A percentile compares a stretch with the other conserved stretches of the same genome.
phyloP scores from a whole-genome alignment of 768 basidiomycete genomes.

The Strobilomyces dryophilus region DNA sequence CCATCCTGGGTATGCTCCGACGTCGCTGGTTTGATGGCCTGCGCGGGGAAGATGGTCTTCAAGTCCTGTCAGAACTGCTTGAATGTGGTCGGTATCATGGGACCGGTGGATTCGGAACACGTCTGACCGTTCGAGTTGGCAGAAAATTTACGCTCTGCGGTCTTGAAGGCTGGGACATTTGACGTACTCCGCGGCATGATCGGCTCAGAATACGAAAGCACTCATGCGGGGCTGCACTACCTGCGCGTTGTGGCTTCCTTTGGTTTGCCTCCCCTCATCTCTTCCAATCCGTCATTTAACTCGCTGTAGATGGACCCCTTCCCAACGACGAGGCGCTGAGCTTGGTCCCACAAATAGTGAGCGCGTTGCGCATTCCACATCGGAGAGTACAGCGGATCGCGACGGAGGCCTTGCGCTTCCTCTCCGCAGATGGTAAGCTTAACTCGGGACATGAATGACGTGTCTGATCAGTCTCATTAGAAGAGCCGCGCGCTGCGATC shows the following conservation, averaged over 20 bases:
- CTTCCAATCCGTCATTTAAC: not conserved
- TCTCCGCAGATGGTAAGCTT: conserved; percentile 15
- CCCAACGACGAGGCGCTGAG: not conserved
- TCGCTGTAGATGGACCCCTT: conserved; percentile 5
- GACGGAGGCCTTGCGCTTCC: conserved; percentile 7
- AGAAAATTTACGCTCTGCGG: conserved; percentile 15
- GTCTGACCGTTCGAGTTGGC: not conserved
- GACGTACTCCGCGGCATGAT: conserved; percentile 16
- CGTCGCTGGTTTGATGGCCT: conserved; percentile 28
- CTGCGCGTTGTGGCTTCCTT: conserved; percentile 17
- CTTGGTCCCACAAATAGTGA: conserved; percentile 13
- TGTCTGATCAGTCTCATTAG: conserved; percentile 1
- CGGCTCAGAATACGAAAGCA: not conserved
- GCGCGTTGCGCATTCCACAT: conserved; percentile 13
- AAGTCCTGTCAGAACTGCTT: conserved; percentile 15
- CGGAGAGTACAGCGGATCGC: conserved; percentile 16
- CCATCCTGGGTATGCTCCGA: conserved; percentile 20
- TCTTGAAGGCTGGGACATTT: conserved; percentile 16
- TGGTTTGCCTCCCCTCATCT: conserved; percentile 7
- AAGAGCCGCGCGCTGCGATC: conserved; percentile 6
- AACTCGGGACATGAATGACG: no score
- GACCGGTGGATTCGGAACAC: no score
- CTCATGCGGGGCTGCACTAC: conserved; percentile 22
- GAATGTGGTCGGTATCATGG: conserved; percentile 16
- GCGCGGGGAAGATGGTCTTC: conserved; percentile 25